A percentile compares a stretch with the other conserved stretches of the same genome.
Conservation (phyloP, 305 asterid genomes). For the Ilex paraguariensis region DNA sequence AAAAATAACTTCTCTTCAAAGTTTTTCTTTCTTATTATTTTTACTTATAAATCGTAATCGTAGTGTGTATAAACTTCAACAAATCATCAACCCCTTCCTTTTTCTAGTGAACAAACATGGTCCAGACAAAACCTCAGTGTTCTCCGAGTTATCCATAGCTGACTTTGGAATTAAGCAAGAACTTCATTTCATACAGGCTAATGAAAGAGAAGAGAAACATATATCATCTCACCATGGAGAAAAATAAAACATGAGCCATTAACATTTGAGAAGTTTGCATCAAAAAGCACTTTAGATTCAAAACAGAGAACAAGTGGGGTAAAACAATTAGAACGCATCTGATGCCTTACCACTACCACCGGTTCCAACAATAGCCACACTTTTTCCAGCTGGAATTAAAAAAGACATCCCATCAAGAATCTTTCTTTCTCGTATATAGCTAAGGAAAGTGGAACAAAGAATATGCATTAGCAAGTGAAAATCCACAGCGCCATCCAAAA, state of each 20-base stretch:
- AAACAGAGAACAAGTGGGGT: constrained; percentile 6
- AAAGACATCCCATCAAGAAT: constrained; percentile 91
- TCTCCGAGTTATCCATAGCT: no score
- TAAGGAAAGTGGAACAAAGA: constrained; percentile 27
- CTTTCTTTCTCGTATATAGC: constrained; percentile 85
- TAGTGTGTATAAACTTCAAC: no score
- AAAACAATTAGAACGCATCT: constrained; percentile 7
- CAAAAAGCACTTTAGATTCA: constrained; percentile 5
- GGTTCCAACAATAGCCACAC: constrained; percentile 99
- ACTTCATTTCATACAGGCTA: background rate
- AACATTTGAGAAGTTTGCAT: constrained; percentile 5
- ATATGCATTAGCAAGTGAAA: constrained; percentile 19
- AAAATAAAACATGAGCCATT: background rate
- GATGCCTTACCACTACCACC: constrained; percentile 90
- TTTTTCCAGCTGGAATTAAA: constrained; percentile 91
- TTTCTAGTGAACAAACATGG: background rate
- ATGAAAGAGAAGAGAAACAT: background rate
- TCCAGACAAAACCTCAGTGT: background rate
- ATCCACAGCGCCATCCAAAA: background rate
- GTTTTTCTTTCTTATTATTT: no score
- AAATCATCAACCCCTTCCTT: background rate
- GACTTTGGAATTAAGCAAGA: background rate
- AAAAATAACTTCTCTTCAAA: no score
- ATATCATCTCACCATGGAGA: background rate
- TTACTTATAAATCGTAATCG: no score